Evolutionary conservation across 306 rosid genomes (phyloP), one percentile per base, ranked within the genome.

Genomic region (Nissolia schottii): DNA sequence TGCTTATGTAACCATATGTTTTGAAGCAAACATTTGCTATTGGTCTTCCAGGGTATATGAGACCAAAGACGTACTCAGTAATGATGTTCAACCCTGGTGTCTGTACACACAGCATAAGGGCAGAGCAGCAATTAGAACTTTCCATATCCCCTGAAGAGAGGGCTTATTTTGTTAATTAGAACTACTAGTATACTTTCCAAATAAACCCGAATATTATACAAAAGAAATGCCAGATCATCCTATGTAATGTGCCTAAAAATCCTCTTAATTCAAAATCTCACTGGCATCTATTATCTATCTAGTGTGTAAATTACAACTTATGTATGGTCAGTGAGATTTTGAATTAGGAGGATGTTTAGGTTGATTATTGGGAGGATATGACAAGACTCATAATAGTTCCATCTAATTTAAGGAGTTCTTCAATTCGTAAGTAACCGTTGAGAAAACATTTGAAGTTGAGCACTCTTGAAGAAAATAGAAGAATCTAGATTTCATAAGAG

Each of bases 11-110:
- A 32, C 96, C 97, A 57, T 85, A 91, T 31, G 93, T 87, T 82
- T 91, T 91, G 90, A 91, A 91, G 86, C 97, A 89, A 37, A 91
- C 96, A 59, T 91, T 91, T 31, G 97, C 97, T 69, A 91, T 89
- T 70, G 96, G 97, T 64, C 87, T 81, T 77, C 96, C 93, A 0
- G 93, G 91, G 29, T 75, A 85, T 48, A 91, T 89, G 57, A 89
- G 48, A 74, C 97, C 97, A 69, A 91, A 89, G 32, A 83, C 86
- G 37, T 91, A 91, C 80, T 91, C 97, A 0, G 96, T 91, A 78
- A 91, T 87, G 53, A 91, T 79, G 57, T 91, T 91, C 69, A 91
- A 77, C 40, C 96, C 97, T 43, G 91, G 93, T 24, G 90, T 84
- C 92, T 90, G 86, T 70, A 66, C 7, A 14, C 38, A 7, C 5